phyloP scores from a whole-genome alignment of 371 early-diverging fungal genomes.

The Mucor piriformis region DNA sequence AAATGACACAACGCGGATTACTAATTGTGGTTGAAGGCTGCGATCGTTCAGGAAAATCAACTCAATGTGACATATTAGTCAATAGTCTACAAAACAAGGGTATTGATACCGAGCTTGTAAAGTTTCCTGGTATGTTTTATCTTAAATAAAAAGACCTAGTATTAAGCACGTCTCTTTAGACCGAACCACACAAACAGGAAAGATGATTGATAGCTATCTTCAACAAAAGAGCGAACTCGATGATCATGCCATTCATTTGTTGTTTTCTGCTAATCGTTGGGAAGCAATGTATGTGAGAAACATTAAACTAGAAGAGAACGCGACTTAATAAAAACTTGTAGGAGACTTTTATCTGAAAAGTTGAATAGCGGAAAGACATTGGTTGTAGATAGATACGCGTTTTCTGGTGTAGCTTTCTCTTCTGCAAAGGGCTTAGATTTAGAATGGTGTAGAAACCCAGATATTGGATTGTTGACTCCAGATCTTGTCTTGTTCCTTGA shows the following conservation, averaged over 20 bases:
- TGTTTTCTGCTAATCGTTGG: conserved; percentile 93
- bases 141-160: conserved; percentile 2
- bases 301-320: background rate
- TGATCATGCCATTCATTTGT: conserved; percentile 89
- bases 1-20: conserved; percentile 69
- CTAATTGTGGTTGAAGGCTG: conserved; percentile 98
- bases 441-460: conserved; percentile 90
- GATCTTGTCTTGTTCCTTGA: conserved; percentile 93
- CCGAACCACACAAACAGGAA: conserved; percentile 90
- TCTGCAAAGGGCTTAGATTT: conserved; percentile 89
- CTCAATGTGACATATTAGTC: conserved; percentile 78
- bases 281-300: conserved; percentile 23
- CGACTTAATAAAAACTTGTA: conserved; percentile 18
- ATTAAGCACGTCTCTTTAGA: no score
- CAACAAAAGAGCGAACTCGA: conserved; percentile 68
- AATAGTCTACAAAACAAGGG: conserved; percentile 56
- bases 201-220: conserved; percentile 90
- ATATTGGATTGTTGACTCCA: conserved; percentile 87
- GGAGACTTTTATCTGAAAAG: conserved; percentile 57
- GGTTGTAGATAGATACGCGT: conserved; percentile 97
- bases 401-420: conserved; percentile 96
- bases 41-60: conserved; percentile 96
- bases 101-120: conserved; percentile 52
- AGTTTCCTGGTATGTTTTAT: conserved; percentile 74
- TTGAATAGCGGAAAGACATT: conserved; percentile 73